Evolutionary conservation across 2,329 filamentous ascomycete genomes (phyloP).

Genomic region (Cladophialophora immunda): DNA sequence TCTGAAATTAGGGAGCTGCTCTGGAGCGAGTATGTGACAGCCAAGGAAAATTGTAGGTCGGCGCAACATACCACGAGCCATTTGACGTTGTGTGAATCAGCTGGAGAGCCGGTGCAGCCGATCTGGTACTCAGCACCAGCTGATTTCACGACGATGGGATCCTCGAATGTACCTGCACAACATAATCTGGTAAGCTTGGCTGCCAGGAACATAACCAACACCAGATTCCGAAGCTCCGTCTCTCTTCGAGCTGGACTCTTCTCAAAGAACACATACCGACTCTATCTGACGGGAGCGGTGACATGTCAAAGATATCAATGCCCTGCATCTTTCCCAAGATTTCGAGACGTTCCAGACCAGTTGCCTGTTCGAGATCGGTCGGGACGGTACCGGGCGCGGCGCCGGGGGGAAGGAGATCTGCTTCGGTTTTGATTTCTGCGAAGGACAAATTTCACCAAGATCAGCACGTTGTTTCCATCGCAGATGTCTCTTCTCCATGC

Average conservation of each 20-base stretch:
- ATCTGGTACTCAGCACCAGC: slow-evolving; percentile 96
- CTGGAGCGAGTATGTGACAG: neutral
- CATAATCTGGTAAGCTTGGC: slow-evolving; percentile 4
- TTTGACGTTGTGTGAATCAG: slow-evolving; percentile 86
- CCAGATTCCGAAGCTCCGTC: slow-evolving; percentile 7
- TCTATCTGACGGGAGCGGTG: slow-evolving; percentile 89
- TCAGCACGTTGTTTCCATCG: slow-evolving; percentile 22
- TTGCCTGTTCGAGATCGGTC: slow-evolving; percentile 93
- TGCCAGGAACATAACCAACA: slow-evolving; percentile 12
- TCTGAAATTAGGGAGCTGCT: too few species aligned
- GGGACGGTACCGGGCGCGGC: slow-evolving; percentile 83
- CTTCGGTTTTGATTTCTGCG: slow-evolving; percentile 80
- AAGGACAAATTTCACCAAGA: slow-evolving; percentile 31
- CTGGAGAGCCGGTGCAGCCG: slow-evolving; percentile 94
- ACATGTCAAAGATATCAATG: slow-evolving; percentile 98
- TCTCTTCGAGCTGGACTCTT: neutral
- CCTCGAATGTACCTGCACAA: slow-evolving; percentile 76
- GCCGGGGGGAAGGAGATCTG: slow-evolving; percentile 88
- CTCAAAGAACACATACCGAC: slow-evolving; percentile 66
- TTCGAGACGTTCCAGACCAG: slow-evolving; percentile 97
- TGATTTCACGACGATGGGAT: slow-evolving; percentile 90
- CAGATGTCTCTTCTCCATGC: neutral
- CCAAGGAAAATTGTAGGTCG: neutral
- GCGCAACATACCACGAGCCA: slow-evolving; percentile 80
- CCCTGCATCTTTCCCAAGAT: slow-evolving; percentile 99